These are phyloP conservation scores for Phytopythium aichiense DNA, from an alignment of 352 stramenopile genomes.

Conservation along the genomic window DNA sequence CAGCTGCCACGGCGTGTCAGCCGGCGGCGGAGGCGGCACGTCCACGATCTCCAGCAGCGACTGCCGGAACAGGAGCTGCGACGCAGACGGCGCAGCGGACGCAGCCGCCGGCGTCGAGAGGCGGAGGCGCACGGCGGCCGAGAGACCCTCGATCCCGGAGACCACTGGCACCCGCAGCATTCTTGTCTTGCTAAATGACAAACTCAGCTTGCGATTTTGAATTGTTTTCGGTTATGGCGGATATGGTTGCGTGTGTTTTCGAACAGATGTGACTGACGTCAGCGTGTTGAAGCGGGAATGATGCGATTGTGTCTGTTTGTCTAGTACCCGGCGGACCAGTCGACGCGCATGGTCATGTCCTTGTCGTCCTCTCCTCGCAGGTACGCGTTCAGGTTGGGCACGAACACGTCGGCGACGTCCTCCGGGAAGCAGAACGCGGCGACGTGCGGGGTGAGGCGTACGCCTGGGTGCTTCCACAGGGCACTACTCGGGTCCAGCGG, in stretches of 20 bases:
- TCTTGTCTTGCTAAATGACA: conserved; percentile 7
- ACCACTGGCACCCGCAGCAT: conserved; percentile 30
- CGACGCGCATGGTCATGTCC: conserved; percentile 22
- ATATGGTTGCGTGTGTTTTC: too few species aligned
- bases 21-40: conserved; percentile 12
- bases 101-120: conserved; percentile 8
- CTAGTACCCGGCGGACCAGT: conserved; percentile 31
- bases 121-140: conserved; percentile 18
- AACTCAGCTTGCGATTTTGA: too few species aligned
- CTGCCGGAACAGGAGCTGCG: conserved; percentile 9
- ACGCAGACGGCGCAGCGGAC: conserved; percentile 6
- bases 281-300: too few species aligned
- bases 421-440: conserved; percentile 62
- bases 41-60: conserved; percentile 27
- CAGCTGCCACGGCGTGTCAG: conserved; percentile 13
- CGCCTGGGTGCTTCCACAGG: conserved; percentile 55
- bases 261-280: too few species aligned
- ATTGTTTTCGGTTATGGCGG: too few species aligned
- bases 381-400: conserved; percentile 45
- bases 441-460: conserved; percentile 76
- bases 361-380: conserved; percentile 13
- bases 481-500: conserved; percentile 31
- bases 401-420: conserved; percentile 75
- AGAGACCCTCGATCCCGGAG: conserved; percentile 29
- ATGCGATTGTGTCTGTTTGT: neutral